Conservation (phyloP, 2,329 filamentous ascomycete species). For the Neospermospora avenae region DNA sequence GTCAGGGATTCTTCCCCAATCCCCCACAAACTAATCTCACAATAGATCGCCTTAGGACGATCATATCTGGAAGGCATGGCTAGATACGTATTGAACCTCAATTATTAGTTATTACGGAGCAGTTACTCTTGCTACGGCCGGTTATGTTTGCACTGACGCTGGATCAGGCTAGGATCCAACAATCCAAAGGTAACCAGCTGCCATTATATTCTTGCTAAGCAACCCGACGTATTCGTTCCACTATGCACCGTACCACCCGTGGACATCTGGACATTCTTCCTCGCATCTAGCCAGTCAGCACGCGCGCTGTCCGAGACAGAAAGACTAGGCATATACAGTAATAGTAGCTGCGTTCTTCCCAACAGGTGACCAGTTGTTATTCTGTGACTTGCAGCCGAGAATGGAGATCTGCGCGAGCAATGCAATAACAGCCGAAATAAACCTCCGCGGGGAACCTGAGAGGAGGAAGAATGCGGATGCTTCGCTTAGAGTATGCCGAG, state of each 20-base stretch:
- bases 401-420: not conserved
- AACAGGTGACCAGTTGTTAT: not conserved
- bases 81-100: too few species aligned
- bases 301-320: not conserved
- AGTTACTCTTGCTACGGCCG: too few species aligned
- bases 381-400: not conserved
- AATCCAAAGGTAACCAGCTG: not conserved
- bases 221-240: not conserved
- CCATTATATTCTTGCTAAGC: not conserved
- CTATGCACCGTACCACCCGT: not conserved
- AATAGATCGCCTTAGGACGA: not conserved
- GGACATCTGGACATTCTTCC: not conserved
- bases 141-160: too few species aligned
- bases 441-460: not conserved
- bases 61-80: too few species aligned
- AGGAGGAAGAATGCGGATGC: not conserved
- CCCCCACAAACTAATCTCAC: not conserved
- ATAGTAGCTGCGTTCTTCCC: not conserved
- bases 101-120: too few species aligned
- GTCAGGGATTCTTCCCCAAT: constrained; percentile 6
- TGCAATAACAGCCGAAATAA: not conserved
- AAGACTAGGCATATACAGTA: not conserved
- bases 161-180: not conserved
- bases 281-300: not conserved
- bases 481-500: constrained; percentile 1